phyloP scores from a whole-genome alignment of 768 basidiomycete species.

The Lepiota brunneoincarnata region DNA sequence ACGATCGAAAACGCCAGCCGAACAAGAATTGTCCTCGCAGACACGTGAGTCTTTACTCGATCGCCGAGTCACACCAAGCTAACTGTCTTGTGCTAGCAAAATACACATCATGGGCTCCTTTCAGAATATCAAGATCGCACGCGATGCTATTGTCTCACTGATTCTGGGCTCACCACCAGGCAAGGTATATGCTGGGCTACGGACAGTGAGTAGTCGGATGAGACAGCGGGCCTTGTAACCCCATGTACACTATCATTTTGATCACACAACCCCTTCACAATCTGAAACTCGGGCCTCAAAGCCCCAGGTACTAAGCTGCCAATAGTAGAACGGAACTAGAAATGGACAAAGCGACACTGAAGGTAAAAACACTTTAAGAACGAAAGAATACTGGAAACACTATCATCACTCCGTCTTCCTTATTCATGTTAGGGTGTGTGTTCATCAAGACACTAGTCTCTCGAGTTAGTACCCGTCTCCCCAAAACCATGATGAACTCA shows the following conservation, averaged over 20 bases:
- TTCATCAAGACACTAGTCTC: neutral
- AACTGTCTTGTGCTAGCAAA: slow-evolving; percentile 53
- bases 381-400: no score
- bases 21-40: slow-evolving; percentile 97
- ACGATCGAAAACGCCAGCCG: slow-evolving; percentile 97
- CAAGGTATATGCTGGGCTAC: slow-evolving; percentile 86
- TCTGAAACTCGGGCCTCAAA: no score
- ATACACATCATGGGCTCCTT: slow-evolving; percentile 99
- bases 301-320: no score
- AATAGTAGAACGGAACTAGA: no score
- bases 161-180: slow-evolving; percentile 96
- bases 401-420: neutral
- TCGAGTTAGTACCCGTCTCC: no score
- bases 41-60: slow-evolving; percentile 66
- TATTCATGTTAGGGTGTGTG: no score
- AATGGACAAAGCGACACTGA: no score
- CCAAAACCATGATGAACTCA: slow-evolving; percentile 28
- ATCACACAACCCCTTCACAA: no score
- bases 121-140: slow-evolving; percentile 96
- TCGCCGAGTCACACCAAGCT: neutral
- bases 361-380: no score
- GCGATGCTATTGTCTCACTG: slow-evolving; percentile 93
- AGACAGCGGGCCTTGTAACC: slow-evolving; percentile 81
- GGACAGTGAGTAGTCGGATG: slow-evolving; percentile 91
- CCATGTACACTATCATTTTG: slow-evolving; percentile 4